These are phyloP conservation scores for Prunus kanzakura DNA, from an alignment of 306 rosid genomes.

Conservation along the genomic window DNA sequence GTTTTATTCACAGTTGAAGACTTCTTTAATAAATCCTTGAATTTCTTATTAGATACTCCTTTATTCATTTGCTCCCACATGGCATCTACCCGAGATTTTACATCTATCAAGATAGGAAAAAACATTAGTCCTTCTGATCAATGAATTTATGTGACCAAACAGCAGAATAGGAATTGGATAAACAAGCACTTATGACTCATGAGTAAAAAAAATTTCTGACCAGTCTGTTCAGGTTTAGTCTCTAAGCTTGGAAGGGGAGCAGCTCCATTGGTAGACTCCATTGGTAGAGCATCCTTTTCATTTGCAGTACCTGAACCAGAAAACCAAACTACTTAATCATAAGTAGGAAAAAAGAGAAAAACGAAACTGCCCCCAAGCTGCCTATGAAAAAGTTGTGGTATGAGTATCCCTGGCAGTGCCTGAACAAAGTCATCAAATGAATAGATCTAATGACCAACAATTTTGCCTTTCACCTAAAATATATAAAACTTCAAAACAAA, in stretches of 20 bases:
- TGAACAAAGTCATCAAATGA: background rate
- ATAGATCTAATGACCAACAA: background rate
- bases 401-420: background rate
- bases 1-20: conserved; percentile 39
- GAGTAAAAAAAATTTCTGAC: conserved; percentile 35
- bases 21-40: conserved; percentile 49
- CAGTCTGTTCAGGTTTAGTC: conserved; percentile 40
- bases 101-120: conserved; percentile 40
- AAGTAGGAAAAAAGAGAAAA: background rate
- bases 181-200: conserved; percentile 12
- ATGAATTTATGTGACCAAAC: conserved; percentile 4
- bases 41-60: conserved; percentile 60
- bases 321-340: conserved; percentile 14
- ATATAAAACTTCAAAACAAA: background rate
- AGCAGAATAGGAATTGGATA: background rate
- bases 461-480: background rate
- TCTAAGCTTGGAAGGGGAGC: conserved; percentile 37
- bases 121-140: conserved; percentile 17
- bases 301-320: conserved; percentile 48
- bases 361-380: background rate
- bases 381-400: background rate
- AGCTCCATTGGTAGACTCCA: conserved; percentile 42
- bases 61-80: conserved; percentile 94
- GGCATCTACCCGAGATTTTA: conserved; percentile 75
- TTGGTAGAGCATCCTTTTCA: conserved; percentile 32